A percentile compares a stretch with the other conserved stretches of the same genome.
These are phyloP conservation scores for Brassica balearica DNA, from an alignment of 441 rosid genomes.

Conservation along the genomic window DNA sequence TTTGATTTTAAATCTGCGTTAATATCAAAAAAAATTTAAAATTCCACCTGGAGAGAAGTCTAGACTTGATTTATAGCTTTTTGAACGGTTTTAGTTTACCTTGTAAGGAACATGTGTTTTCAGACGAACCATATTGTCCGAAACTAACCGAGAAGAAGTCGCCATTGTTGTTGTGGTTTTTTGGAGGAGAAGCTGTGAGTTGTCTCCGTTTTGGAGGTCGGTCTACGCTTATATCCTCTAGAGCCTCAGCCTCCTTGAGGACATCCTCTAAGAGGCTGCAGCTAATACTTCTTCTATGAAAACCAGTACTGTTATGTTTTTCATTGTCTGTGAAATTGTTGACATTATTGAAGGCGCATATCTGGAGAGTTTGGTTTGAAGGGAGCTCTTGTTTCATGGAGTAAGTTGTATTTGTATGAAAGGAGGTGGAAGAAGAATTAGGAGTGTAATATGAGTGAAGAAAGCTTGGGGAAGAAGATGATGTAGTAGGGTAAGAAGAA, in stretches of 20 bases:
- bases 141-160: constrained; percentile 41
- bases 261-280: constrained; percentile 72
- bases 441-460: constrained; percentile 44
- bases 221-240: constrained; percentile 22
- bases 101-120: constrained; percentile 40
- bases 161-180: constrained; percentile 30
- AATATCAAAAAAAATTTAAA: background rate
- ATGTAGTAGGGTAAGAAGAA: constrained; percentile 35
- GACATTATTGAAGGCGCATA: constrained; percentile 33
- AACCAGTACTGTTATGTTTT: constrained; percentile 20
- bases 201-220: constrained; percentile 47
- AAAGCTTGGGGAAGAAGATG: constrained; percentile 38
- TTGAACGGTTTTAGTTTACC: constrained; percentile 30
- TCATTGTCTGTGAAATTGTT: constrained; percentile 36
- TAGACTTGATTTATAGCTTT: constrained; percentile 1
- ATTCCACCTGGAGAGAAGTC: background rate
- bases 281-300: constrained; percentile 42
- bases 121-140: constrained; percentile 38
- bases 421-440: constrained; percentile 40
- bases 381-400: constrained; percentile 65
- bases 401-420: constrained; percentile 44
- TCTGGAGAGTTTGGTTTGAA: constrained; percentile 63
- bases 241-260: constrained; percentile 55
- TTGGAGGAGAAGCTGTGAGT: constrained; percentile 39
- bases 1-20: constrained; percentile 46